Conservation (phyloP, 1,284 basidiomycete species). For the Papiliotrema fonsecae region DNA sequence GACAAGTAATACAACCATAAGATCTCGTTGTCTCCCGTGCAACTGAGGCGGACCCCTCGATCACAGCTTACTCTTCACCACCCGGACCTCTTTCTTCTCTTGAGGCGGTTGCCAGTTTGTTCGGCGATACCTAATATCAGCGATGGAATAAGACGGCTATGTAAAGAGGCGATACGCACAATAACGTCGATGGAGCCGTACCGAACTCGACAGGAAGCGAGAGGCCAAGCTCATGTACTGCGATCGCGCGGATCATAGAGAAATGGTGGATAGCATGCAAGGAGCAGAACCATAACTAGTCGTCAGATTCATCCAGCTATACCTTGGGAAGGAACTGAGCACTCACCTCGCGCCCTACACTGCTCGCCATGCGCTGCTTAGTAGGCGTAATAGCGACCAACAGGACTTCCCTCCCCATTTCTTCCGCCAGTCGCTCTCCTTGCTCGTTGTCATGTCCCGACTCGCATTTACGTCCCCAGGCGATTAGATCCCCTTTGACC, state of each 20-base stretch:
- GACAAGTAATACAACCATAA: too few species aligned
- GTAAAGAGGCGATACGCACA: slow-evolving; percentile 14
- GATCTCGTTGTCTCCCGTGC: too few species aligned
- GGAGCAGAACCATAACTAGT: slow-evolving; percentile 43
- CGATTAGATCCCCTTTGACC: slow-evolving; percentile 22
- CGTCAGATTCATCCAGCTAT: slow-evolving; percentile 3
- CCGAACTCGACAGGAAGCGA: slow-evolving; percentile 42
- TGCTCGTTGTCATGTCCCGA: slow-evolving; percentile 8
- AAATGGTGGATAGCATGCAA: slow-evolving; percentile 45
- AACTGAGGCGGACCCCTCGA: too few species aligned
- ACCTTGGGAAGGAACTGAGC: background rate
- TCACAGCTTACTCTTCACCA: slow-evolving; percentile 12
- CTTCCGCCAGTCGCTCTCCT: slow-evolving; percentile 18
- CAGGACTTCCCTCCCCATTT: slow-evolving; percentile 24
- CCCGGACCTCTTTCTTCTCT: slow-evolving; percentile 13
- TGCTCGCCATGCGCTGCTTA: slow-evolving; percentile 32
- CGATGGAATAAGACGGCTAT: background rate
- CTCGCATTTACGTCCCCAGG: slow-evolving; percentile 13
- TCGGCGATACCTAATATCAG: slow-evolving; percentile 20
- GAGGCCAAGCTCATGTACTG: slow-evolving; percentile 44
- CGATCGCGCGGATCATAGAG: slow-evolving; percentile 44
- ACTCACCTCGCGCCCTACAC: slow-evolving; percentile 40
- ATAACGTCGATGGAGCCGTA: slow-evolving; percentile 41
- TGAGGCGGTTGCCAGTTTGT: slow-evolving; percentile 14
- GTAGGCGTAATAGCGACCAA: slow-evolving; percentile 39